phyloP scores from a whole-genome alignment of 2,329 filamentous ascomycete genomes.

The Beauveria sp. region DNA sequence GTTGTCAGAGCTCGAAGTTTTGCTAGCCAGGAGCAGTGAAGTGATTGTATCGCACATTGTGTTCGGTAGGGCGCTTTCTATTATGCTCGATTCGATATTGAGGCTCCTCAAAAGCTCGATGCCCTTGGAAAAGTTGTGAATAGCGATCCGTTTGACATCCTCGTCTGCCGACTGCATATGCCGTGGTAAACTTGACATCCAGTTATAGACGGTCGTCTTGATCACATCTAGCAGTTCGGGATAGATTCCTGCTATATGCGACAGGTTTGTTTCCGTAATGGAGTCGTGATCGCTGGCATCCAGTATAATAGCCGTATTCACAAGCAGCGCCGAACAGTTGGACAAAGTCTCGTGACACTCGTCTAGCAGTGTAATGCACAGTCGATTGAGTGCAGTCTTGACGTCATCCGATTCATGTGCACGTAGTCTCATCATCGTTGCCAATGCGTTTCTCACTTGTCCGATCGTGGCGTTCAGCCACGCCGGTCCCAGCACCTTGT shows the following conservation, averaged over 20 bases:
- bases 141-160: slow-evolving; percentile 59
- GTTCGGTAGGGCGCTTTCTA: slow-evolving; percentile 59
- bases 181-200: slow-evolving; percentile 73
- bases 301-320: slow-evolving; percentile 74
- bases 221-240: slow-evolving; percentile 54
- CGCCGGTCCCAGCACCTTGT: slow-evolving; percentile 35
- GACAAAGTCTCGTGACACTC: slow-evolving; percentile 68
- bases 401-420: slow-evolving; percentile 64
- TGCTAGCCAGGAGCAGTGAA: slow-evolving; percentile 23
- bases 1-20: slow-evolving; percentile 12
- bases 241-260: slow-evolving; percentile 56
- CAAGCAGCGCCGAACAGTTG: slow-evolving; percentile 61
- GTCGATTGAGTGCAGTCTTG: slow-evolving; percentile 53
- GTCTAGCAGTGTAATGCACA: slow-evolving; percentile 71
- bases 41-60: slow-evolving; percentile 69
- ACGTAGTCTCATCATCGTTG: slow-evolving; percentile 68
- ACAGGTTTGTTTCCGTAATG: slow-evolving; percentile 42
- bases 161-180: slow-evolving; percentile 82
- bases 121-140: slow-evolving; percentile 70
- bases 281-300: slow-evolving; percentile 39
- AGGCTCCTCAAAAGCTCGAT: slow-evolving; percentile 58
- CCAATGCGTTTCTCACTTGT: slow-evolving; percentile 77
- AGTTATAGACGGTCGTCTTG: slow-evolving; percentile 67
- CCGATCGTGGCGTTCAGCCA: slow-evolving; percentile 77
- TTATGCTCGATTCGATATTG: slow-evolving; percentile 54